Evolutionary conservation across 2,329 filamentous ascomycete species (phyloP).

Genomic region (Penicillium sp.): DNA sequence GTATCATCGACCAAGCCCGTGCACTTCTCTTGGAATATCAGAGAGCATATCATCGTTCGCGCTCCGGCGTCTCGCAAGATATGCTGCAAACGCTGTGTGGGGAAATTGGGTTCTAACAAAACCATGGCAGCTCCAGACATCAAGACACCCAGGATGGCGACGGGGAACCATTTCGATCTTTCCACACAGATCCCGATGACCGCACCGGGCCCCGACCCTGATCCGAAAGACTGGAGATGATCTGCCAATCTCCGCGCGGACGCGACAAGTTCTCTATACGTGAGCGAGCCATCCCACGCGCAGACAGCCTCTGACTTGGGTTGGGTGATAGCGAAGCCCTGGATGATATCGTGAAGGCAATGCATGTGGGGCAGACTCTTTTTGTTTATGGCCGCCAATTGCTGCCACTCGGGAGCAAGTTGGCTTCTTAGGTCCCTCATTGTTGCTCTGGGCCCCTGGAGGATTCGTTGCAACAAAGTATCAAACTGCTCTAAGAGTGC

Average conservation of each 20-base stretch:
- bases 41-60: slow-evolving; percentile 1
- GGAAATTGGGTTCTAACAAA: slow-evolving; percentile 9
- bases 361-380: slow-evolving; percentile 11
- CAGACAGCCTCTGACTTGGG: slow-evolving; percentile 11
- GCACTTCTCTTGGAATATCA: background rate
- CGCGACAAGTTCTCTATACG: slow-evolving; percentile 5
- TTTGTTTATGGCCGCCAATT: background rate
- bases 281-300: slow-evolving; percentile 13
- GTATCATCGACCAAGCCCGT: background rate
- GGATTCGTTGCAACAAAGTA: background rate
- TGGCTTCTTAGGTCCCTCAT: background rate
- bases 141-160: slow-evolving; percentile 10
- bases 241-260: background rate
- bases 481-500: background rate
- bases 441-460: background rate
- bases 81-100: background rate
- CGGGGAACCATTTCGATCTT: slow-evolving; percentile 4
- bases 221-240: background rate
- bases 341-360: background rate
- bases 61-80: slow-evolving; percentile 3
- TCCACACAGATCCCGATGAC: slow-evolving; percentile 6
- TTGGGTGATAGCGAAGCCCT: background rate
- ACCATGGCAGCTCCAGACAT: slow-evolving; percentile 13
- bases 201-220: background rate
- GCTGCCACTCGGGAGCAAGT: background rate